Evolutionary conservation across 768 basidiomycete species (phyloP), one percentile per base, ranked within the genome.

Genomic region (Suillus subluteus): DNA sequence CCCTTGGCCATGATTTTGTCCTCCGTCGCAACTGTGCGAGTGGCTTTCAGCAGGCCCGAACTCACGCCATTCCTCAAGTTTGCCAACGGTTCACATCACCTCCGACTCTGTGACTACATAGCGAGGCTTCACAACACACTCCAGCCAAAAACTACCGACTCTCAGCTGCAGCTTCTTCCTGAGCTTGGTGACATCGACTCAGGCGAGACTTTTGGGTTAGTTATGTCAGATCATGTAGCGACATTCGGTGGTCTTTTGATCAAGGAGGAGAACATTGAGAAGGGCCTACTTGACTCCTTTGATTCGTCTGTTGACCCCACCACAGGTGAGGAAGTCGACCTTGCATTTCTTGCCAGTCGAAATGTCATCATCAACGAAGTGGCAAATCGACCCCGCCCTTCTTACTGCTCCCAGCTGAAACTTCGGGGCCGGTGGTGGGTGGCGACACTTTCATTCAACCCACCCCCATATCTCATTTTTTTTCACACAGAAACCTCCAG

Each of bases 41-140:
- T 73, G 1, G 70, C 65, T 35, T 21, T 58, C 40, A 54, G 44
- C 26, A 43, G 48, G 9, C 16, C 3, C 3, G 18, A 54, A 4
- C 6, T 54, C 2, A 12, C 48, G 0, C 32, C 69, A 8, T 74
- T 74, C 40, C 23, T 68, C 7, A 11, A 32, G 2, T 70, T 71
- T 0, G 66, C 67, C 1, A 16, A 68, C 3, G 74, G 76, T 7
- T 75, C 70, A 1, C 75, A 78, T 59, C 75, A 76, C 54, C 43
- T 74, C 35, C 15, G 46, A 7, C 71, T 76, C 8, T 68, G 69
- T 55, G 63, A 71, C 61, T 48, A 65, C 43, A 66, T 70, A 41
- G 71, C 68, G 1, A 56, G 56, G 58, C 44, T 68, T 4, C 71
- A 69, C 67, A 74, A 74, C 40, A n/a, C 6, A 1, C 63, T 64